These are phyloP conservation scores for Hibiscus mutabilis DNA, from an alignment of 345 rosid genomes.

Conservation along the genomic window DNA sequence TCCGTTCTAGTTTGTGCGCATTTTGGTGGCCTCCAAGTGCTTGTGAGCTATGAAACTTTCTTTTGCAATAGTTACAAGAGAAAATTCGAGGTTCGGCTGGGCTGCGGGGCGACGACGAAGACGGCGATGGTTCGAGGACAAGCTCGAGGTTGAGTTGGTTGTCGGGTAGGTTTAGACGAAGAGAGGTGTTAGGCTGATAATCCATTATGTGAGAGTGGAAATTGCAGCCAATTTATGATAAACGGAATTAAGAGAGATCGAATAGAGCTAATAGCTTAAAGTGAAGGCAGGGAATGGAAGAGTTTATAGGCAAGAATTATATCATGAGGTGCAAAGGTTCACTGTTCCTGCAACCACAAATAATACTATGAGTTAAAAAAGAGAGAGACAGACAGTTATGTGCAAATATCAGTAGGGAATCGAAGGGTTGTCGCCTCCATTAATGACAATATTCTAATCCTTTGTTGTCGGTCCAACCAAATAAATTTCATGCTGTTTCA, in stretches of 20 bases:
- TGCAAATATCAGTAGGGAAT: conserved; percentile 66
- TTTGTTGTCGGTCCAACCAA: conserved; percentile 61
- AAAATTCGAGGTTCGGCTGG: conserved; percentile 55
- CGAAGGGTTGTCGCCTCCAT: conserved; percentile 77
- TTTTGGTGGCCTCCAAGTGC: conserved; percentile 99
- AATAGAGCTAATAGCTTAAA: background rate
- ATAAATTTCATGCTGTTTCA: background rate
- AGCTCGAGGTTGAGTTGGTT: conserved; percentile 52
- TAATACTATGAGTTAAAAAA: background rate
- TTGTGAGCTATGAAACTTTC: conserved; percentile 92
- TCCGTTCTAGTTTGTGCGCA: conserved; percentile 92
- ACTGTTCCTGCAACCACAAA: conserved; percentile 32
- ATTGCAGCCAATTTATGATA: background rate
- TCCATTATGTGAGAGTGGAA: conserved; percentile 33
- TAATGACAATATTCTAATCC: conserved; percentile 63
- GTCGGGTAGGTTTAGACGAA: conserved; percentile 48
- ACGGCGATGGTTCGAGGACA: conserved; percentile 49
- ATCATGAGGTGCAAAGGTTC: conserved; percentile 35
- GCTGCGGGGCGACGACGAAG: conserved; percentile 41
- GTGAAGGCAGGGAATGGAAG: background rate
- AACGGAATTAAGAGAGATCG: background rate
- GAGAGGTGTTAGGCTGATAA: conserved; percentile 62
- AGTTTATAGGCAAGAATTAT: conserved; percentile 18
- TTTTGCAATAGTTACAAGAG: conserved; percentile 89
- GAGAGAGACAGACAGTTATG: conserved; percentile 40